Evolutionary conservation across 2,329 filamentous ascomycete species (phyloP), one percentile per base, ranked within the genome.

Genomic region (Blastomyces parvus): DNA sequence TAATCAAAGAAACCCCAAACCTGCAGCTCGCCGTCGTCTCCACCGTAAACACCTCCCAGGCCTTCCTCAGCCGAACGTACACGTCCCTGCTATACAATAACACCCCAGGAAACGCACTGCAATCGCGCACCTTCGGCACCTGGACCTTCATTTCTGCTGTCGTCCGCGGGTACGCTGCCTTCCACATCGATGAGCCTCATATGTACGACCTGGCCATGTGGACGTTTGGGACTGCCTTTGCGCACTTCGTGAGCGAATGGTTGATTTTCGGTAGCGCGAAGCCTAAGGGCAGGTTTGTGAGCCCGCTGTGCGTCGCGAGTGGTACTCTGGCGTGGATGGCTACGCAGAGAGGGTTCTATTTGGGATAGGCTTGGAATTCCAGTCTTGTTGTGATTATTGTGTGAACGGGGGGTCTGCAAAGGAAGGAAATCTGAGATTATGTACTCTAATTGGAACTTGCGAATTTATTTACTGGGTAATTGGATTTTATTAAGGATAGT

Each of bases 71-170:
- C 22, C 82, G 92, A 3, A 82, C 86, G 74, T 95, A 90, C 78
- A 91, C 91, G 8, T 86, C 87, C n/a, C 88, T 90, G 74, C 85
- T 97, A 72, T 99, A 97, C 71, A 75, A 81, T 68, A 85, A 85
- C 60, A 69, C 78, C 52, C 74, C 74, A 40, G 77, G 79, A 64
- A 92, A 89, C 6, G 85, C 88, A 5, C 84, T 96, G 38, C 87
- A 86, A 13, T 87, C 87, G 33, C 87, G 90, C 67, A 86, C 90
- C 25, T 96, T 96, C 74, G 91, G 89, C 62, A 94, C 90, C 38
- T 97, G 91, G 87, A 95, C 92, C 0, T 82, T 93, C 64, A 81
- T 96, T 64, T 87, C 88, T 6, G 84, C 86, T 64, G 79, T 96
- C 60, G 83, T 96, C 55, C 85, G 92, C 61, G 79, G 91, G 68